Conservation (phyloP, 805 yeast genomes). For the Candida schatavii region DNA sequence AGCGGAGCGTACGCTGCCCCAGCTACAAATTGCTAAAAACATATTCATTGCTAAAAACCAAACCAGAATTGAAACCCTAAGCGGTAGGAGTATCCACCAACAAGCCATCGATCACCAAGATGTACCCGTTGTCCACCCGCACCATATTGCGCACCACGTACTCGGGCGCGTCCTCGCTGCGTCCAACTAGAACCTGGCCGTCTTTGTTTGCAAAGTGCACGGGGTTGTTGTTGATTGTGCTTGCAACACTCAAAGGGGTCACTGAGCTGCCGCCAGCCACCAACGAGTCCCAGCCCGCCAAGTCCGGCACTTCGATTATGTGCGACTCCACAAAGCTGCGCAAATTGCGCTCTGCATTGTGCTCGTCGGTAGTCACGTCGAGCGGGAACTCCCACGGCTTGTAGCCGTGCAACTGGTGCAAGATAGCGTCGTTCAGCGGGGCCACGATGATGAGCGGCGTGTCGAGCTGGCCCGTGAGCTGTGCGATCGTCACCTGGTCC, state of each 20-base stretch:
- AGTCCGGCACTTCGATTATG: constrained; percentile 24
- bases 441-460: constrained; percentile 59
- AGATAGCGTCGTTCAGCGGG: constrained; percentile 60
- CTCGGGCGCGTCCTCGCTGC: background rate
- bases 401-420: constrained; percentile 39
- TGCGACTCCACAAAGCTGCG: constrained; percentile 62
- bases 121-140: constrained; percentile 36
- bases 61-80: too few relatives aligned
- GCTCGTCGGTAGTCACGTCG: constrained; percentile 46
- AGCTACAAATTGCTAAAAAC: too few relatives aligned
- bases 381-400: constrained; percentile 87
- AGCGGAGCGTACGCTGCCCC: too few relatives aligned
- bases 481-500: constrained; percentile 50
- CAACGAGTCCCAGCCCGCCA: background rate
- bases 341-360: constrained; percentile 49
- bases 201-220: background rate
- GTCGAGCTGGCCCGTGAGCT: constrained; percentile 44
- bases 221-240: background rate
- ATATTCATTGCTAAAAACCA: too few relatives aligned
- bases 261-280: background rate
- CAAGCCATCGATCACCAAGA: constrained; percentile 35
- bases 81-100: too few relatives aligned
- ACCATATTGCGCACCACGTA: background rate
- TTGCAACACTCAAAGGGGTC: too few relatives aligned
- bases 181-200: background rate